Percentiles rank a stretch among this genome's conserved stretches.
Evolutionary conservation across 768 basidiomycete species (phyloP).

Genomic region (Asterophora parasitica): DNA sequence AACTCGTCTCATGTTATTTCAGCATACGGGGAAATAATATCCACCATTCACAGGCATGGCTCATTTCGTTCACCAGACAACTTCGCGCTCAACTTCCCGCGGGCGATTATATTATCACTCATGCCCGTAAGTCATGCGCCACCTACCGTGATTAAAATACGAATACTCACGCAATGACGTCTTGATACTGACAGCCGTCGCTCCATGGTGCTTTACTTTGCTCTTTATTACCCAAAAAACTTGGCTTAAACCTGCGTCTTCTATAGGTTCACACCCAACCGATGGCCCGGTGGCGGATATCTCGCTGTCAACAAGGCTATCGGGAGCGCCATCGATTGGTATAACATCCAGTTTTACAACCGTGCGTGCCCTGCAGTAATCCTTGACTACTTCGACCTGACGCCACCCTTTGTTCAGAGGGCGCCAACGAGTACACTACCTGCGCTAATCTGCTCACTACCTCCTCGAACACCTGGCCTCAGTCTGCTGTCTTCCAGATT

Average conservation of each 20-base stretch:
- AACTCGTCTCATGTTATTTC: background rate
- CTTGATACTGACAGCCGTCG: constrained; percentile 37
- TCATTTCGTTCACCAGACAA: constrained; percentile 48
- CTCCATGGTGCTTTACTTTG: constrained; percentile 33
- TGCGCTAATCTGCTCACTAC: constrained; percentile 53
- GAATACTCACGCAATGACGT: background rate
- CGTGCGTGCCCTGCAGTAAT: constrained; percentile 24
- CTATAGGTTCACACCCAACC: constrained; percentile 37
- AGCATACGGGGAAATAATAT: background rate
- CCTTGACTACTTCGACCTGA: background rate
- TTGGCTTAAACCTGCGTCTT: background rate
- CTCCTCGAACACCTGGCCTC: constrained; percentile 58
- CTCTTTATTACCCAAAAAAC: background rate
- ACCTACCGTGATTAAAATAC: background rate
- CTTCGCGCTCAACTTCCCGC: constrained; percentile 44
- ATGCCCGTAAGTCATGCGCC: constrained; percentile 41
- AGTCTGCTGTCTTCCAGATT: constrained; percentile 57
- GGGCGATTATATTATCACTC: constrained; percentile 47
- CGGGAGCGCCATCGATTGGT: constrained; percentile 63
- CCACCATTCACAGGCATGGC: constrained; percentile 36
- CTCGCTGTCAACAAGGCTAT: constrained; percentile 47
- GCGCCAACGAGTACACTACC: constrained; percentile 57
- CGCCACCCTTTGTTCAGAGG: constrained; percentile 38
- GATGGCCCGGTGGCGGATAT: constrained; percentile 49
- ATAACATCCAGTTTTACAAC: constrained; percentile 50